phyloP scores from a whole-genome alignment of 192 early-diverging fungal genomes.

The Linnemannia elongata region DNA sequence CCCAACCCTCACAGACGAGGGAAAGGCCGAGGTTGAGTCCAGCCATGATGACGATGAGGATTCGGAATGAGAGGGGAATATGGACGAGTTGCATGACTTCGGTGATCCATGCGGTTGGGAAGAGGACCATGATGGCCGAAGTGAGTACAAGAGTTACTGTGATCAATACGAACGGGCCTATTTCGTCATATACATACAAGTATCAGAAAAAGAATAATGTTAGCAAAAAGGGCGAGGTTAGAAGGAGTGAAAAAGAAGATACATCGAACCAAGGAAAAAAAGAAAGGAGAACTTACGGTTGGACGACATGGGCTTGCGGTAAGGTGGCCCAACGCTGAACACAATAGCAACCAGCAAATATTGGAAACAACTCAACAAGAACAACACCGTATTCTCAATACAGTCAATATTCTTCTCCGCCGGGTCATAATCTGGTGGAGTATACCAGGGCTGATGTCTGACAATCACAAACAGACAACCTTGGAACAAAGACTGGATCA shows the following conservation, averaged over 20 bases:
- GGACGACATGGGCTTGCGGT: constrained; percentile 87
- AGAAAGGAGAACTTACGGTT: constrained; percentile 74
- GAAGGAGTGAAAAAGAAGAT: too few species aligned
- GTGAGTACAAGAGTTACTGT: constrained; percentile 64
- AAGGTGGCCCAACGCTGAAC: constrained; percentile 97
- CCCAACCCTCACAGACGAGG: constrained; percentile 58
- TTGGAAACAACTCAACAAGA: constrained; percentile 92
- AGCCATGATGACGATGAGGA: constrained; percentile 71
- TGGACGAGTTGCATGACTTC: constrained; percentile 78
- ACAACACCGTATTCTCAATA: constrained; percentile 94
- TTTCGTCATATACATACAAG: constrained; percentile 7
- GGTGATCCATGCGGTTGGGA: constrained; percentile 64
- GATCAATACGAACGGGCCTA: constrained; percentile 79
- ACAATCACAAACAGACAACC: constrained; percentile 78
- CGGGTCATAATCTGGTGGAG: constrained; percentile 69
- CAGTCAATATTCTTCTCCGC: constrained; percentile 79
- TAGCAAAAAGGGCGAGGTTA: not conserved
- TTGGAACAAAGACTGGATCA: constrained; percentile 89
- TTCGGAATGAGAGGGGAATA: constrained; percentile 69
- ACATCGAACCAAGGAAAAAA: too few species aligned
- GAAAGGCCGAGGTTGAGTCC: constrained; percentile 70
- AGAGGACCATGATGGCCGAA: constrained; percentile 63
- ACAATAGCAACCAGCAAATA: constrained; percentile 92
- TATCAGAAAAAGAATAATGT: constrained; percentile 26
- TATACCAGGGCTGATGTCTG: constrained; percentile 77